Base-by-base conservation (phyloP, 176 grass and related monocot genomes). In the Phragmites australis region DNA sequence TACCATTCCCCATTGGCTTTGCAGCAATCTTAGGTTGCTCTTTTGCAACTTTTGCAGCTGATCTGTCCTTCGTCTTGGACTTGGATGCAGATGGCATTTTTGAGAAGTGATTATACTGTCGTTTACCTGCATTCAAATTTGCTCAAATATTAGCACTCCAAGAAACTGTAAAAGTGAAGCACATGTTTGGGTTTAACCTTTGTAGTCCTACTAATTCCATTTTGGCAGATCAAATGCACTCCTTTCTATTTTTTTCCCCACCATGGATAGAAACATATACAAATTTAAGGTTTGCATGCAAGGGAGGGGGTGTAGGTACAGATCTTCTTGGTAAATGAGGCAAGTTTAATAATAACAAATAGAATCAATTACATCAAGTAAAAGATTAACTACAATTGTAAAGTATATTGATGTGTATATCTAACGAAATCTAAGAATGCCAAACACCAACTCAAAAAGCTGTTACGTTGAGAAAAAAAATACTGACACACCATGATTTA, bases 1-100 rank as follows among this genome's bases (percentile, higher is more conserved):
- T 81, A 41, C 81, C 88, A 72, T 88, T 95, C 45, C 79, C 88
- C 53, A 81, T 64, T 49, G 88, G 88, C 76, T 95, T 98, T 12
- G 45, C 68, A 55, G 88, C 68, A 74, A 93, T 75, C 80, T 93
- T 98, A 40, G 81, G 74, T 72, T 91, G 86, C 86, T 92, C 93
- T 83, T 87, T 94, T 45, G 83, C 79, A 79, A 74, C 80, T 54
- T 87, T 95, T 32, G 90, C 74, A 78, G 84, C 83, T 79, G 88
- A 87, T 60, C 86, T 91, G 22, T 91, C 87, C 62, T 92, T 94
- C 2, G 86, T 89, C 79, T 96, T 99, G 66, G 95, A 95, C 91
- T 99, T 99, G 68, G 93, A 83, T 65, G 88, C 90, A 81, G 97
- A 94, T 19, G 90, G 91, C 97, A 99, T 99, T 86, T 90, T 48